Percentiles rank a stretch among this genome's conserved stretches.
Evolutionary conservation across 2,329 filamentous ascomycete species (phyloP).

Genomic region (Paramyrothecium roridum): DNA sequence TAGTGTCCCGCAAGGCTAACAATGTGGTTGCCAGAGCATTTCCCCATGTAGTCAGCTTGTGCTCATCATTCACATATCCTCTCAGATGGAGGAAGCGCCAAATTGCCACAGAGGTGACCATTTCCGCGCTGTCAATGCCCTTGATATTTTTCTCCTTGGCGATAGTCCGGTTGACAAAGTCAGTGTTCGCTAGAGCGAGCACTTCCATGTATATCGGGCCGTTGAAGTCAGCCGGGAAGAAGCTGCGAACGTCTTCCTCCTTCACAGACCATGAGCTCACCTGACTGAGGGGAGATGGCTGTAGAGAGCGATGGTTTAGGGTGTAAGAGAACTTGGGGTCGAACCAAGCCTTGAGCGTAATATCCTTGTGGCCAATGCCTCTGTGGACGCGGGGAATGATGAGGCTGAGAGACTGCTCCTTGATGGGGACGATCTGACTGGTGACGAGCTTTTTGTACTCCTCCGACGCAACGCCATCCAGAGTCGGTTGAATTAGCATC

Average conservation of each 20-base stretch:
- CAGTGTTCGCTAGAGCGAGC: conserved; percentile 62
- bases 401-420: conserved; percentile 74
- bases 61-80: conserved; percentile 75
- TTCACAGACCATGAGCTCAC: conserved; percentile 71
- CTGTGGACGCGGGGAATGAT: conserved; percentile 77
- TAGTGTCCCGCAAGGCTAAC: conserved; percentile 54
- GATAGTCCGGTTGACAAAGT: conserved; percentile 69
- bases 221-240: conserved; percentile 39
- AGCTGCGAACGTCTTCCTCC: conserved; percentile 48
- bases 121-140: conserved; percentile 63
- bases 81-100: conserved; percentile 90
- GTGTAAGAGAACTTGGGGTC: conserved; percentile 64
- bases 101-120: conserved; percentile 68
- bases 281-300: conserved; percentile 43
- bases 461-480: conserved; percentile 76
- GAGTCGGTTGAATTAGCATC: conserved; percentile 74
- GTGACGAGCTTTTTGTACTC: conserved; percentile 80
- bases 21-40: conserved; percentile 72
- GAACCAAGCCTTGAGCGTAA: conserved; percentile 82
- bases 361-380: conserved; percentile 76
- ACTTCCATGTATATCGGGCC: conserved; percentile 55
- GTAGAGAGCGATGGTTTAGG: conserved; percentile 58
- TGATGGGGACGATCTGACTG: conserved; percentile 68
- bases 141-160: conserved; percentile 54
- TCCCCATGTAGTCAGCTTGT: conserved; percentile 82